Percentiles rank a stretch among this genome's conserved stretches.
phyloP scores from a whole-genome alignment of 768 basidiomycete species.

The Mycena capillaripes region DNA sequence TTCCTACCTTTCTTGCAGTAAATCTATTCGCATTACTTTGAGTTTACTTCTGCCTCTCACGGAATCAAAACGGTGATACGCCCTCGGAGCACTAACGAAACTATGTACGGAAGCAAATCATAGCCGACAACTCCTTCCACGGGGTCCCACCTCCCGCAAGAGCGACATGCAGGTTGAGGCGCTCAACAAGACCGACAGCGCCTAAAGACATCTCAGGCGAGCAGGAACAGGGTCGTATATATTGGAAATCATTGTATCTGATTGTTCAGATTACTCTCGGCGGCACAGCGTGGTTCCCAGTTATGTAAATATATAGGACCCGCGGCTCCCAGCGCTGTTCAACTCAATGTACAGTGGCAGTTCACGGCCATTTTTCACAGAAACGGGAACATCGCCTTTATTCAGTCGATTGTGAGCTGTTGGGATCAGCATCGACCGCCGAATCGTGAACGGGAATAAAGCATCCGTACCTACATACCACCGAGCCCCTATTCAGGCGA shows the following conservation, averaged over 20 bases:
- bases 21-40: too few relatives aligned
- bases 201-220: too few relatives aligned
- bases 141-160: not conserved
- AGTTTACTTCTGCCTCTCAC: not conserved
- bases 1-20: too few relatives aligned
- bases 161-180: too few relatives aligned
- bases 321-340: not conserved
- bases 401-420: not conserved
- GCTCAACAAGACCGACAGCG: too few relatives aligned
- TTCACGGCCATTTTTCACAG: not conserved
- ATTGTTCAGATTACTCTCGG: not conserved
- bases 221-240: too few relatives aligned
- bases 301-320: not conserved
- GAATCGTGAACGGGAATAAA: too few relatives aligned
- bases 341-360: not conserved
- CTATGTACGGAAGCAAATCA: slow-evolving; percentile 2
- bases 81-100: not conserved
- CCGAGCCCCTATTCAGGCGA: too few relatives aligned
- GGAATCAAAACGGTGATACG: not conserved
- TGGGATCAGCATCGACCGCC: too few relatives aligned
- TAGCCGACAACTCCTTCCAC: not conserved
- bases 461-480: too few relatives aligned
- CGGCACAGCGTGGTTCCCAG: not conserved
- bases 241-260: too few relatives aligned
- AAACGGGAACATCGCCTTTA: not conserved